Percentiles rank a stretch among this genome's conserved stretches.
Conservation (phyloP, 805 yeast species). For the Cyberlindnera amylophila region DNA sequence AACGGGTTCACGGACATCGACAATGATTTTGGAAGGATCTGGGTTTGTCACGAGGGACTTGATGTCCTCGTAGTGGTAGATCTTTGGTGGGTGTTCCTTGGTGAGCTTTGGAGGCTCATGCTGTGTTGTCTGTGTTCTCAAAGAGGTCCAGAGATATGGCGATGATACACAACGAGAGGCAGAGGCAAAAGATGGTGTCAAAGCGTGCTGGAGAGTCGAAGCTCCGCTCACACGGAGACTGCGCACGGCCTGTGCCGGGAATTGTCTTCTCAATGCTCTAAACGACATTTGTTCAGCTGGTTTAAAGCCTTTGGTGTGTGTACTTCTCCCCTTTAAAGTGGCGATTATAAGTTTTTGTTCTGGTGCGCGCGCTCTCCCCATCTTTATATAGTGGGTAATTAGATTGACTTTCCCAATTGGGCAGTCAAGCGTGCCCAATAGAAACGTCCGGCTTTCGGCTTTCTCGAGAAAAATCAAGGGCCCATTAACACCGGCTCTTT, state of each 20-base stretch:
- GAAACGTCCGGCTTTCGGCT: slow-evolving; percentile 4
- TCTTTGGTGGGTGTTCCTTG: slow-evolving; percentile 25
- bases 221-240: not conserved
- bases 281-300: slow-evolving; percentile 2
- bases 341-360: too few species aligned
- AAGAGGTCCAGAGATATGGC: slow-evolving; percentile 1
- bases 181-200: not conserved
- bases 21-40: slow-evolving; percentile 50
- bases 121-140: slow-evolving; percentile 14
- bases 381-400: not conserved
- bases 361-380: not conserved
- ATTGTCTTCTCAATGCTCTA: slow-evolving; percentile 7
- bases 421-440: slow-evolving; percentile 19
- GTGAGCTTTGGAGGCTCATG: slow-evolving; percentile 31
- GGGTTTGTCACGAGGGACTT: slow-evolving; percentile 41
- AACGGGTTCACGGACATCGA: slow-evolving; percentile 91
- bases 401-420: slow-evolving; percentile 5
- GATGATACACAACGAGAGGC: not conserved
- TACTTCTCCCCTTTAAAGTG: too few species aligned
- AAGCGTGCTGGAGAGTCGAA: not conserved
- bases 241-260: slow-evolving; percentile 2
- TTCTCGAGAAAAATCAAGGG: not conserved
- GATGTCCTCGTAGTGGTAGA: slow-evolving; percentile 51
- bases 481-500: not conserved
- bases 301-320: too few species aligned